Evolutionary conservation across 371 early-diverging fungal species (phyloP), one percentile per base, ranked within the genome.

Genomic region (Rhizopus microsporus): DNA sequence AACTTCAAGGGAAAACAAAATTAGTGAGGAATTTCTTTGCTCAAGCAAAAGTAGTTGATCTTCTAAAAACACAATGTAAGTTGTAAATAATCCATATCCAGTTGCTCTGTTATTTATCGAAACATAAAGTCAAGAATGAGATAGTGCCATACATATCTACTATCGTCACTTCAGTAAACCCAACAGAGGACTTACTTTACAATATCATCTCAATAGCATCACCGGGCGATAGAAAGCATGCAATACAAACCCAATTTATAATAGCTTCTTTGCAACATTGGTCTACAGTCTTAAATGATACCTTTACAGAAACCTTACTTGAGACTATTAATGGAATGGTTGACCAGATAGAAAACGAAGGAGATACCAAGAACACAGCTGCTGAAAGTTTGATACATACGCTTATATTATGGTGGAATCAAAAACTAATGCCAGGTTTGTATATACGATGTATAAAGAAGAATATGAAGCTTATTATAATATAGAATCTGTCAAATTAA

Each of bases 51-150:
- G 46, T 59, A 2, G 44, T 57, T 37, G 29, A 51, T 34, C 12
- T 63, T 13, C 37, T 73, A n/a, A 62, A 60, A 34, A 42, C 59
- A 1, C 48, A 65, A 34, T 52, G 74, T 70, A 60, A 60, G 64
- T 56, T 3, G 16, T 5, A 15, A 12, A 5, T 16, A 6, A 23
- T 34, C 5, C 23, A 34, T 34, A 34, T 7, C 17, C 3, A 32
- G 5, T 1, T 7, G 16, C 23, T n/a, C 5, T 12, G n/a, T 37
- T 39, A 10, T 5, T 33, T 10, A 39, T 33, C 10, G 29, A 15
- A 16, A 47, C 12, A 52, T 34, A 7, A 39, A 63, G 68, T 62
- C 13, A 46, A 55, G 52, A 52, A 47, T 44, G 65, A 65, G 37
- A 53, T 67, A 9, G 29, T 65, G 4, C 63, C 70, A 35, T 62